Conservation (phyloP, 768 basidiomycete genomes). For the Mrakia hoshinonis region DNA sequence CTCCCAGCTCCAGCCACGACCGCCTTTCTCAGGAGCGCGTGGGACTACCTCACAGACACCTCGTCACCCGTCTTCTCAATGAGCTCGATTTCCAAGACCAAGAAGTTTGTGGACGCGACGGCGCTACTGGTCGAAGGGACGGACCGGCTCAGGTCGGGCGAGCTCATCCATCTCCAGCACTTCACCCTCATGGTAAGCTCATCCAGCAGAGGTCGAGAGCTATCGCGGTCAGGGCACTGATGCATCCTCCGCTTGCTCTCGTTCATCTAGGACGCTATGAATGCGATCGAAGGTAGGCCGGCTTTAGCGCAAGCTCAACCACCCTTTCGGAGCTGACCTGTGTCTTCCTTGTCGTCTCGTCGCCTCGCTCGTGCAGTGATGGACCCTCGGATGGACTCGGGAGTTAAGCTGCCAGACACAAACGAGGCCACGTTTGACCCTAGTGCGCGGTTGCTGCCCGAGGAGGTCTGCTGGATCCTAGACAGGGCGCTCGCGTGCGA, state of each 20-base stretch:
- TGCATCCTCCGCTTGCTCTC: background rate
- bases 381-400: constrained; percentile 81
- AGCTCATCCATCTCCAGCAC: constrained; percentile 57
- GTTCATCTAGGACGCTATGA: constrained; percentile 69
- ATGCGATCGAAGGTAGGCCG: constrained; percentile 64
- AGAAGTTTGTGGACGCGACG: constrained; percentile 16
- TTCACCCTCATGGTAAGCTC: constrained; percentile 53
- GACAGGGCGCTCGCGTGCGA: constrained; percentile 70
- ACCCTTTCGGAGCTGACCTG: constrained; percentile 9
- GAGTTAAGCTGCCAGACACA: constrained; percentile 44
- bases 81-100: background rate
- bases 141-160: constrained; percentile 56
- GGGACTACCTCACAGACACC: background rate
- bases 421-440: constrained; percentile 56
- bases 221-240: background rate
- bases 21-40: background rate
- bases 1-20: background rate
- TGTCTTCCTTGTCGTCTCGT: constrained; percentile 26
- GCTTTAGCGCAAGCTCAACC: constrained; percentile 28
- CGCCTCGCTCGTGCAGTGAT: constrained; percentile 53
- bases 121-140: constrained; percentile 29
- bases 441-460: constrained; percentile 54
- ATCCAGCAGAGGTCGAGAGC: too few species aligned
- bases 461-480: constrained; percentile 81
- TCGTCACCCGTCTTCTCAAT: background rate